These are phyloP conservation scores for Citrus sinensis DNA, from an alignment of 345 rosid genomes.

Conservation along the genomic window DNA sequence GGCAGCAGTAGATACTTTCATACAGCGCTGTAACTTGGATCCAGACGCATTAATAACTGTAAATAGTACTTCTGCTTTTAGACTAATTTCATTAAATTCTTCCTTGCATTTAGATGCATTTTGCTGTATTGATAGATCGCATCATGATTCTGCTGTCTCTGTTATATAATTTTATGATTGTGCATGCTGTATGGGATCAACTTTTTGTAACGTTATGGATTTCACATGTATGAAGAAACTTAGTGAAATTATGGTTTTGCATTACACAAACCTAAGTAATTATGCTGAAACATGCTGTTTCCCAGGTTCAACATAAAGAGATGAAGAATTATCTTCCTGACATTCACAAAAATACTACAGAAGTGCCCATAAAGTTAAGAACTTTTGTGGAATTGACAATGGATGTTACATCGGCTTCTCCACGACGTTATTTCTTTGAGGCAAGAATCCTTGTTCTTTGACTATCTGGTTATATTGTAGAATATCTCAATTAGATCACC, in stretches of 20 bases:
- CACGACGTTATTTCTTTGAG: conserved; percentile 90
- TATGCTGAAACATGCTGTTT: conserved; percentile 13
- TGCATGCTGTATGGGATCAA: neutral
- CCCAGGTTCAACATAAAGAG: conserved; percentile 59
- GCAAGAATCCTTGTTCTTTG: conserved; percentile 45
- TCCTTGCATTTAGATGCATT: neutral
- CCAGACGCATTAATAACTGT: conserved; percentile 77
- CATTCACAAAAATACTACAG: conserved; percentile 23
- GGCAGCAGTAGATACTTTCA: conserved; percentile 64
- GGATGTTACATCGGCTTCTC: conserved; percentile 96
- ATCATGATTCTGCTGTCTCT: neutral
- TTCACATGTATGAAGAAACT: neutral
- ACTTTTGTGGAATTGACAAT: conserved; percentile 77
- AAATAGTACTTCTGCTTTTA: conserved; percentile 21
- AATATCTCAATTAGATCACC: neutral
- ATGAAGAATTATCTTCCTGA: conserved; percentile 24
- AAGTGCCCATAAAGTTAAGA: conserved; percentile 56
- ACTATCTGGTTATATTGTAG: conserved; percentile 1
- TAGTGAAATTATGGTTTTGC: neutral
- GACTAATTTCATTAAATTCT: neutral
- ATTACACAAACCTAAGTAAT: neutral
- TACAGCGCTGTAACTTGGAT: conserved; percentile 68
- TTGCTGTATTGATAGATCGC: neutral
- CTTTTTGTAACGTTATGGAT: neutral
- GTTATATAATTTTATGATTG: neutral